Base-by-base conservation (phyloP, 2,329 filamentous ascomycete genomes). In the Pseudocercospora fuligena region DNA sequence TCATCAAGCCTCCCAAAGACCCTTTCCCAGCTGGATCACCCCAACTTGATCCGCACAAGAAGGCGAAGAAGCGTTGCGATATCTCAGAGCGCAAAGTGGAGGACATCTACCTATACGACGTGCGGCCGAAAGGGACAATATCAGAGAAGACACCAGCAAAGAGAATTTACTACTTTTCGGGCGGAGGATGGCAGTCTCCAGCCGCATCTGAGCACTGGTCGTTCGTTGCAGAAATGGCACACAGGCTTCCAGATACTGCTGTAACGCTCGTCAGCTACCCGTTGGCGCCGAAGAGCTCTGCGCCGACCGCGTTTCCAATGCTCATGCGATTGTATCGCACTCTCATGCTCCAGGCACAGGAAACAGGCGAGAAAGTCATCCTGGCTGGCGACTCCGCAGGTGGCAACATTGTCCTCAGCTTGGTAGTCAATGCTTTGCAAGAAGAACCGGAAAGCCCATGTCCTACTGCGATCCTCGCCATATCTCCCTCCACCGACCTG, bases 311-410 rank as follows among this genome's bases (percentile, higher is more conserved):
- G 0, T 81, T 88, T 31, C 85, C 85, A 0, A 75, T 78, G 25
- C 80, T 88, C 12, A 67, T 83, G 56, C 78, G 72, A 40, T 78
- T 85, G 11, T 85, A 87, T 66, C 74, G 76, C 0, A 72, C 72
- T 0, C 66, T 86, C 0, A 69, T 88, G 68, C 54, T 69, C 1
- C 71, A 80, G n/a, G 79, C 83, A 0, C 71, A 76, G 0, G 70
- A 74, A 0, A 76, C 75, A 0, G 76, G 75, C 2, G 82, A 87
- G 62, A 78, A 73, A 1, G 78, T 87, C 0, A 80, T 84, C 1
- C 77, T 88, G 1, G 82, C 81, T 0, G 87, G 87, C 0, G 87
- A 88, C 63, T 86, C 84, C 0, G 83, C 85, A 0, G 86, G 87
- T 0, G 86, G 82, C 0, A 88, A 88, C 66, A 78, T 88, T 3